Conservation (phyloP, 225 moss, liverwort and hornwort species). For the Anthoceros angustus region DNA sequence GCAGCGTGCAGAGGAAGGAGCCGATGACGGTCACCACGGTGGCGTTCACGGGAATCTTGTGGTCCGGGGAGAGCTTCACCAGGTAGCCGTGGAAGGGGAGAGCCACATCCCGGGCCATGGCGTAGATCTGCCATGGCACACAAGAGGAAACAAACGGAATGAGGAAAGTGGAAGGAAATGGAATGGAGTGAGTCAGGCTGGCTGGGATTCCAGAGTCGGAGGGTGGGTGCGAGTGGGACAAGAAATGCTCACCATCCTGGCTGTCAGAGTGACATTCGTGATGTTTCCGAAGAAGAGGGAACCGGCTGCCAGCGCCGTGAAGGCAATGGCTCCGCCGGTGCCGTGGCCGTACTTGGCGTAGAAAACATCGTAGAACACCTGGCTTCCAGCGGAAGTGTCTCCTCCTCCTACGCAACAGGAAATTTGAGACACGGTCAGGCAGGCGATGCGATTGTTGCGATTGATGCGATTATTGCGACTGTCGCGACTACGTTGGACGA, state of each 20-base stretch:
- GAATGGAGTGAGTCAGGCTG: no score
- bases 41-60: conserved; percentile 23
- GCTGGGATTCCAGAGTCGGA: no score
- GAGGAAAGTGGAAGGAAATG: no score
- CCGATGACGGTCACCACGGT: conserved; percentile 23
- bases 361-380: conserved; percentile 25
- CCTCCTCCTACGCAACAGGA: conserved; percentile 15
- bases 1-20: conserved; percentile 28
- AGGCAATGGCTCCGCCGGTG: conserved; percentile 15
- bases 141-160: no score
- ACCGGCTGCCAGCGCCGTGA: conserved; percentile 16
- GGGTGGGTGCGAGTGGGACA: no score
- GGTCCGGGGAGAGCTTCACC: conserved; percentile 8
- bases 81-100: conserved; percentile 14
- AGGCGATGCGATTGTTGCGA: no score
- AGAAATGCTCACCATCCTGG: conserved; percentile 16
- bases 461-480: no score
- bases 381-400: conserved; percentile 28
- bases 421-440: no score
- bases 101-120: conserved; percentile 27
- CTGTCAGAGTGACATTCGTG: conserved; percentile 29
- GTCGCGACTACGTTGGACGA: no score
- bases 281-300: conserved; percentile 31
- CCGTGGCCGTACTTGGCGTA: conserved; percentile 13
- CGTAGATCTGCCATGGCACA: conserved; percentile 13